These are phyloP conservation scores for Straminergon stramineum DNA, from an alignment of 225 moss, liverwort and hornwort genomes.

Conservation along the genomic window DNA sequence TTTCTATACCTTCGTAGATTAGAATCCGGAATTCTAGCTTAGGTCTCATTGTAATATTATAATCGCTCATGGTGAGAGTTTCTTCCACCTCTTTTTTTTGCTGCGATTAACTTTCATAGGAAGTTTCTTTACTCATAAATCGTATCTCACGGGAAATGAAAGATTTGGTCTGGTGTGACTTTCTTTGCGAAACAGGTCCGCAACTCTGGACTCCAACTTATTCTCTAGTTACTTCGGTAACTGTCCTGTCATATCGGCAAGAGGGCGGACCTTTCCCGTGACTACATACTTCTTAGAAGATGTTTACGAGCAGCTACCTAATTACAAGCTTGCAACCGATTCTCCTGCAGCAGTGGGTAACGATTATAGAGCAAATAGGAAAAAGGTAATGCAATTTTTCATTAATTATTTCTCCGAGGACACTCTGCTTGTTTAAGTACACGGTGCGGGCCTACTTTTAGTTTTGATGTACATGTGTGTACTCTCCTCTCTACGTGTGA, in stretches of 20 bases:
- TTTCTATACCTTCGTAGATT: not conserved
- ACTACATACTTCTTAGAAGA: constrained; percentile 76
- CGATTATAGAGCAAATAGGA: constrained; percentile 67
- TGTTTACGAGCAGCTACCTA: constrained; percentile 69
- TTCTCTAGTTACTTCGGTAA: constrained; percentile 83
- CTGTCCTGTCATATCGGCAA: constrained; percentile 86
- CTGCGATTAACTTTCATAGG: not conserved
- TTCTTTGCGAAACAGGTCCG: constrained; percentile 51
- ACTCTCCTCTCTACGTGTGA: not conserved
- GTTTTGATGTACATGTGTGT: not conserved
- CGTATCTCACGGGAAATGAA: not conserved
- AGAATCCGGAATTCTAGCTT: not conserved
- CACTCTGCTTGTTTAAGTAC: not conserved
- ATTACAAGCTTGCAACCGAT: constrained; percentile 90
- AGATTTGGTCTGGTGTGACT: not conserved
- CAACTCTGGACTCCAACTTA: constrained; percentile 86
- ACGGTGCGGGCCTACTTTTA: not conserved
- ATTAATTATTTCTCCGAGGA: not conserved
- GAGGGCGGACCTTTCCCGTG: constrained; percentile 94
- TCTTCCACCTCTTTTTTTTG: not conserved
- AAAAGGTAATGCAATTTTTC: constrained; percentile 35
- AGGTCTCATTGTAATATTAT: not conserved
- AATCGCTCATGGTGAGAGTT: not conserved
- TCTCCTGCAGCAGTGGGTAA: constrained; percentile 86
- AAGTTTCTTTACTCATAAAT: not conserved